A percentile compares a stretch with the other conserved stretches of the same genome.
Evolutionary conservation across 2,329 filamentous ascomycete genomes (phyloP).

Genomic region (Colletotrichum sp.): DNA sequence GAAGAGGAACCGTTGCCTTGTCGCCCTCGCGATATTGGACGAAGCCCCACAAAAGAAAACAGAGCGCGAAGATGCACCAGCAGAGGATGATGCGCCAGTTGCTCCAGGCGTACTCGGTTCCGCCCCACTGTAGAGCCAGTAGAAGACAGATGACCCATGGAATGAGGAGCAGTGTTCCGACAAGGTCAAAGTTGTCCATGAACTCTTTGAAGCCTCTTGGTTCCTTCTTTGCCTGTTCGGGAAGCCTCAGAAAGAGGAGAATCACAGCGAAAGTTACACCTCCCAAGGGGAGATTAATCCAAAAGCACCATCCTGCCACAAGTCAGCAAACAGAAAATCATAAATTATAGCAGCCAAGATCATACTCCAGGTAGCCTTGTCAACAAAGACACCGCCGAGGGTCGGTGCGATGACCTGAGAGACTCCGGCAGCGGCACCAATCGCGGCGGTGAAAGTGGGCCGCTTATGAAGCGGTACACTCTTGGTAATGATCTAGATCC

Average conservation of each 20-base stretch:
- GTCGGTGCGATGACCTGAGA: conserved; percentile 54
- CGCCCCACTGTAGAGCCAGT: neutral
- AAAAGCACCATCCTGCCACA: conserved; percentile 48
- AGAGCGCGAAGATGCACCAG: conserved; percentile 54
- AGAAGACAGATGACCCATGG: neutral
- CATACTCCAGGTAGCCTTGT: conserved; percentile 50
- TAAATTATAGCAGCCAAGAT: neutral
- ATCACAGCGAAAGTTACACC: conserved; percentile 43
- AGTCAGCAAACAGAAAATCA: neutral
- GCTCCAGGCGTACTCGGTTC: conserved; percentile 20
- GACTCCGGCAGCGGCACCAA: conserved; percentile 61
- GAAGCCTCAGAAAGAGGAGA: conserved; percentile 48
- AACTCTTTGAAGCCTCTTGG: conserved; percentile 30
- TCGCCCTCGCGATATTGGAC: conserved; percentile 60
- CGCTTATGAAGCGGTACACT: conserved; percentile 57
- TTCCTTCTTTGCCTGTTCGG: conserved; percentile 30
- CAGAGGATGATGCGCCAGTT: conserved; percentile 51
- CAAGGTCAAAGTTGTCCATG: conserved; percentile 33
- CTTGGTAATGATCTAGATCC: conserved; percentile 50
- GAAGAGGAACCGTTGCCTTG: conserved; percentile 52
- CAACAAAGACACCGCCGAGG: conserved; percentile 53
- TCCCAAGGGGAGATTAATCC: conserved; percentile 48
- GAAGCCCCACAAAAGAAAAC: conserved; percentile 55
- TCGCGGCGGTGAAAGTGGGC: conserved; percentile 57
- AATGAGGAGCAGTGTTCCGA: neutral